phyloP scores from a whole-genome alignment of 768 basidiomycete genomes.

The Boletellus sp. region DNA sequence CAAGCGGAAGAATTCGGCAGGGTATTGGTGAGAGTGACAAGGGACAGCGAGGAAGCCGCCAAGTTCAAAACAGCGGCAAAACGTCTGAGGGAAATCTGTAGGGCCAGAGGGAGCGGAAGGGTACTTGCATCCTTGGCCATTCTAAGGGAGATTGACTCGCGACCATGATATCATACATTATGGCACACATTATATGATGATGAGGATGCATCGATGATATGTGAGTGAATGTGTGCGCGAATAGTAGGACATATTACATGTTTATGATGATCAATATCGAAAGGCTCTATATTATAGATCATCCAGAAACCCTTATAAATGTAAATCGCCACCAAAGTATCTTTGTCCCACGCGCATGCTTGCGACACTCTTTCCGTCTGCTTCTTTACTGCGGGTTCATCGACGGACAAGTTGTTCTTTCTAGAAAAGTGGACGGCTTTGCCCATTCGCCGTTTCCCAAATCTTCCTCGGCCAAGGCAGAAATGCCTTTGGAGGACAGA shows the following conservation, averaged over 20 bases:
- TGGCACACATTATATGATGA: no score
- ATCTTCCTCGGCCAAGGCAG: slow-evolving; percentile 18
- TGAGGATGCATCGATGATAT: slow-evolving; percentile 38
- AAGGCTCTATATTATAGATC: no score
- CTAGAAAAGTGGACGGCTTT: slow-evolving; percentile 20
- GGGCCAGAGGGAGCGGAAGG: slow-evolving; percentile 4
- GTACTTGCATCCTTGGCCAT: not conserved
- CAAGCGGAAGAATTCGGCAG: not conserved
- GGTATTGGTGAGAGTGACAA: slow-evolving; percentile 5
- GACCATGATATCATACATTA: not conserved
- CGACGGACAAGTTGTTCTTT: slow-evolving; percentile 42
- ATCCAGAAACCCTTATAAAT: no score
- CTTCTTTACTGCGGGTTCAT: slow-evolving; percentile 19
- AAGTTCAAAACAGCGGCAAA: slow-evolving; percentile 1
- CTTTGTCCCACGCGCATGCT: slow-evolving; percentile 72
- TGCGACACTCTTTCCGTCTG: slow-evolving; percentile 43
- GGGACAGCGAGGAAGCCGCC: slow-evolving; percentile 1
- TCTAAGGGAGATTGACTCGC: not conserved
- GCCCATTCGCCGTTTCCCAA: slow-evolving; percentile 1
- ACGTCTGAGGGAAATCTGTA: not conserved
- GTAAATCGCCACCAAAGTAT: slow-evolving; percentile 77
- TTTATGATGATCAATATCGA: slow-evolving; percentile 11
- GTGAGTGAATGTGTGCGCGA: no score
- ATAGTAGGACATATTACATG: not conserved
- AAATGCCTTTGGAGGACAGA: slow-evolving; percentile 28